Percentiles rank a stretch among this genome's conserved stretches.
These are phyloP conservation scores for Paraglomus brasilianum DNA, from an alignment of 192 early-diverging fungal species.

Conservation along the genomic window DNA sequence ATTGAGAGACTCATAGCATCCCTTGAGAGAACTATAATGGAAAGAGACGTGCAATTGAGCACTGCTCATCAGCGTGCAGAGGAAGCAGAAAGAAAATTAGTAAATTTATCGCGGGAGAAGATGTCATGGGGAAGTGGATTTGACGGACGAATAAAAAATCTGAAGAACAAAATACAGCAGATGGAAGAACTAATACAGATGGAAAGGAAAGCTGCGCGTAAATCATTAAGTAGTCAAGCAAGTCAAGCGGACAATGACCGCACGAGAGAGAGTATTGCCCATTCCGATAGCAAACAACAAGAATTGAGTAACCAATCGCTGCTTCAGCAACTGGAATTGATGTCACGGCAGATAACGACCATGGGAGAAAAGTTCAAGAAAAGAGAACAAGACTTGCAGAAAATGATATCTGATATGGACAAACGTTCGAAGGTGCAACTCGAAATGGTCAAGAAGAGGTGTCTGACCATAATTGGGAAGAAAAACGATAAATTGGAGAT, in stretches of 20 bases:
- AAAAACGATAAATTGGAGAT: constrained; percentile 6
- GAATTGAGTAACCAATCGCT: neutral
- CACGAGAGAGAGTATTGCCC: neutral
- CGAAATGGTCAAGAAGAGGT: constrained; percentile 2
- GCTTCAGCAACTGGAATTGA: neutral
- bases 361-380: constrained; percentile 14
- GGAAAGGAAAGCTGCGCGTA: constrained; percentile 15
- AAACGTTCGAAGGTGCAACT: constrained; percentile 11
- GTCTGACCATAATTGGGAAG: constrained; percentile 4
- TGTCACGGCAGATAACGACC: constrained; percentile 8
- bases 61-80: constrained; percentile 23
- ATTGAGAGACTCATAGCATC: constrained; percentile 27
- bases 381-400: constrained; percentile 25
- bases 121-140: constrained; percentile 25
- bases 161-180: constrained; percentile 22
- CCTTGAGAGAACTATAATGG: constrained; percentile 24
- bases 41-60: constrained; percentile 22
- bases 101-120: constrained; percentile 20
- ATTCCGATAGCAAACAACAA: neutral
- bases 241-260: neutral
- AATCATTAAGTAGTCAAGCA: neutral
- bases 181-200: constrained; percentile 27
- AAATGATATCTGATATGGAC: constrained; percentile 15
- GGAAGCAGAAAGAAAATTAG: constrained; percentile 23
- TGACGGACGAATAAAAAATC: constrained; percentile 3